phyloP scores from a whole-genome alignment of 768 basidiomycete genomes.

The Suillus cothurnatus region DNA sequence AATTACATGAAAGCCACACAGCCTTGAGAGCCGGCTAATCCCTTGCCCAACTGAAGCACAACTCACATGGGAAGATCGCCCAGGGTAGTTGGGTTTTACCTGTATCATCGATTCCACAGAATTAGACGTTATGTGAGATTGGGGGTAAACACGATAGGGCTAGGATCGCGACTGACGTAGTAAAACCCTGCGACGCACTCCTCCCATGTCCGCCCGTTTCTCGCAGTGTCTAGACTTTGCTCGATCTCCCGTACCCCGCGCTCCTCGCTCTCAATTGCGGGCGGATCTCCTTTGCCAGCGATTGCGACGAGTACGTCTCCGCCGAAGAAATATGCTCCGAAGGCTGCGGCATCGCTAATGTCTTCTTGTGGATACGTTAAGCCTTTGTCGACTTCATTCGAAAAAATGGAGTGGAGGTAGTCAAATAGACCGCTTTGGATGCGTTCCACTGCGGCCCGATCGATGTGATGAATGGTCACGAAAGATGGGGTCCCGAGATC shows the following conservation, averaged over 20 bases:
- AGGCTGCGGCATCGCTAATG: conserved; percentile 51
- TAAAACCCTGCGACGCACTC: conserved; percentile 76
- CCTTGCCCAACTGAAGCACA: conserved; percentile 19
- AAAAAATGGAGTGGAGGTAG: conserved; percentile 64
- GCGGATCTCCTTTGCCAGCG: conserved; percentile 22
- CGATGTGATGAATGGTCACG: conserved; percentile 41
- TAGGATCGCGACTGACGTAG: conserved; percentile 53
- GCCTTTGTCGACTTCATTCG: conserved; percentile 74
- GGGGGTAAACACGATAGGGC: conserved; percentile 7
- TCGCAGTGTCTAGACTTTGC: conserved; percentile 44
- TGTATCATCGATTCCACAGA: conserved; percentile 22
- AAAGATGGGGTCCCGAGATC: conserved; percentile 20
- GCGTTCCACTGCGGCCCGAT: conserved; percentile 27
- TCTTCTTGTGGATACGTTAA: conserved; percentile 86
- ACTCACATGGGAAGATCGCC: conserved; percentile 86
- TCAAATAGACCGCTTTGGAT: conserved; percentile 53
- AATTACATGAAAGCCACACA: not conserved
- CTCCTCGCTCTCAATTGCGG: conserved; percentile 15
- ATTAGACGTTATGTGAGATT: conserved; percentile 10
- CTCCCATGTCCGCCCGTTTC: conserved; percentile 59
- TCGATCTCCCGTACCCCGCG: conserved; percentile 23
- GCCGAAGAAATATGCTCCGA: conserved; percentile 76
- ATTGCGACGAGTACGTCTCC: conserved; percentile 78
- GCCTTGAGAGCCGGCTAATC: not conserved
- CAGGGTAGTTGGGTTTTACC: conserved; percentile 90